Base-by-base conservation (phyloP, 2,329 filamentous ascomycete species). In the Phyllosticta citriasiana region DNA sequence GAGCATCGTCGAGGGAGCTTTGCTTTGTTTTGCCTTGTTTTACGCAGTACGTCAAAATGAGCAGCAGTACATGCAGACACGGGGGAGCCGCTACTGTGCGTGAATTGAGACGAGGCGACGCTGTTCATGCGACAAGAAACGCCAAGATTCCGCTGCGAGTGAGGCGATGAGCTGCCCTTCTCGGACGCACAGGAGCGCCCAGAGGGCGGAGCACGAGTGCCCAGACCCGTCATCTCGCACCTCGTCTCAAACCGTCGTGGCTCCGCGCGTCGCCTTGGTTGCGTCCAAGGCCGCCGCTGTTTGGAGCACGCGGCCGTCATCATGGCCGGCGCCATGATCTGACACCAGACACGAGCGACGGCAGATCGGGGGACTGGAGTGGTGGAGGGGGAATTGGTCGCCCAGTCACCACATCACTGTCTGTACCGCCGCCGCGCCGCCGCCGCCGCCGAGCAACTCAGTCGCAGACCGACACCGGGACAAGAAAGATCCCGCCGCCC, bases 231-330 rank as follows among this genome's bases (percentile, higher is more conserved):
- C 33, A 40, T 16, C 33, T 12, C 33, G 33, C 33, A 40, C 33
- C 14, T 40, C 33, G 14, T 40, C 33, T 40, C 33, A 16, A 16
- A 40, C 33, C 27, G 27, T 30, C 27, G 27, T 30, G 27, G 27
- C 27, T 30, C 27, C 27, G 7, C 26, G 27, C 27, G 27, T 30
- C 27, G 27, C 27, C 9, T 30, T 30, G 2, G 27, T 8, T 30
- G 19, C 19, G 19, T 30, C 27, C 27, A 30, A 30, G 27, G 25
- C 19, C 50, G 25, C 14, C 26, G 27, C 27, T 30, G 26, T 27
- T 33, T 19, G 50, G 25, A 27, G 51, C 57, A 59, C 73, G 70
- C 27, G 4, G 27, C 27, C 27, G 27, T 30, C 27, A 30, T 30
- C 33, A 16, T 40, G 10, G 33, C 12, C 33, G 33, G 33, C 33